Conservation (phyloP, 768 basidiomycete genomes). For the Amanita pseudoporphyria region DNA sequence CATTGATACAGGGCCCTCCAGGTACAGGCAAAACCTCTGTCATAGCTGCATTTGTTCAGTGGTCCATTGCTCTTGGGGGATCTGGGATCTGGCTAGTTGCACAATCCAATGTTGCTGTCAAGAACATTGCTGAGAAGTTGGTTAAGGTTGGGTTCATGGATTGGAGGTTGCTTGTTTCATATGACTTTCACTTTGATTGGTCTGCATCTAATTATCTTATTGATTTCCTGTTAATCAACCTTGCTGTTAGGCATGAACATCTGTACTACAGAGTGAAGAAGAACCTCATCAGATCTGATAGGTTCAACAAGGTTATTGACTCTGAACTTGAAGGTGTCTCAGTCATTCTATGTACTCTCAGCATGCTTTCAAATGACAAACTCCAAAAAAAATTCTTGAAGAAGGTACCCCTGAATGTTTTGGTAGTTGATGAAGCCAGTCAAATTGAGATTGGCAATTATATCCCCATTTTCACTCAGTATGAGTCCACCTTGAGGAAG, state of each 20-base stretch:
- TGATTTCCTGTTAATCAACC: conserved; percentile 4
- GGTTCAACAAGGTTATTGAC: conserved; percentile 18
- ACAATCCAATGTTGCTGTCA: conserved; percentile 82
- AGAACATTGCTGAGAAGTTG: conserved; percentile 82
- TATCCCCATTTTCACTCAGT: conserved; percentile 29
- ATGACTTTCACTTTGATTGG: conserved; percentile 58
- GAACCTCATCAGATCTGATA: conserved; percentile 44
- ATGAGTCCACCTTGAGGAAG: conserved; percentile 33
- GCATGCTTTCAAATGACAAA: conserved; percentile 51
- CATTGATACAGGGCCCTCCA: conserved; percentile 47
- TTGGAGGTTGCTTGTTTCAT: conserved; percentile 67
- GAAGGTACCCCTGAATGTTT: conserved; percentile 33
- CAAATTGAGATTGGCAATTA: conserved; percentile 56
- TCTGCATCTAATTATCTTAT: conserved; percentile 18
- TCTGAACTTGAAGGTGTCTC: conserved; percentile 27
- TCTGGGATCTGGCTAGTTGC: conserved; percentile 72
- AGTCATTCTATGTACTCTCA: conserved; percentile 68
- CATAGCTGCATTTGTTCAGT: conserved; percentile 52
- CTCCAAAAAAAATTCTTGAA: conserved; percentile 23
- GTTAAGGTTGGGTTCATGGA: conserved; percentile 37
- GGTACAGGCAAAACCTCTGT: conserved; percentile 71
- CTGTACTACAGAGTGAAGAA: conserved; percentile 41
- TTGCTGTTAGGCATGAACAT: conserved; percentile 63
- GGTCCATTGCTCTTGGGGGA: conserved; percentile 27
- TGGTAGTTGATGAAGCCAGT: conserved; percentile 59